Percentiles rank a stretch among this genome's conserved stretches.
Evolutionary conservation across 768 basidiomycete species (phyloP).

Genomic region (Pleurotus giganteus): DNA sequence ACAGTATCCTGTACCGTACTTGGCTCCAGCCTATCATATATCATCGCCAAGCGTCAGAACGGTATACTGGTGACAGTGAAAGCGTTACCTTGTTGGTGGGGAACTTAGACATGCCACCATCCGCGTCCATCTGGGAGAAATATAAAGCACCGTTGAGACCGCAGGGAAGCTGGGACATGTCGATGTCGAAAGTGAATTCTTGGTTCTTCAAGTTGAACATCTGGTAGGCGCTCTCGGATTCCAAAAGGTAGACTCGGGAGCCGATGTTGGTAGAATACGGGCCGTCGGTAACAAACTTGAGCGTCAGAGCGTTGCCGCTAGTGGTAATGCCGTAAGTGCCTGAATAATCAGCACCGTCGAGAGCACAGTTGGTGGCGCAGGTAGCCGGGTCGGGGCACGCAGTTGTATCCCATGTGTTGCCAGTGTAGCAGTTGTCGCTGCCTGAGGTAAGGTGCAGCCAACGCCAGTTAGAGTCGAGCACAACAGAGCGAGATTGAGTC

Average conservation of each 20-base stretch:
- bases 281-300: conserved; percentile 35
- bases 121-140: conserved; percentile 43
- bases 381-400: conserved; percentile 37
- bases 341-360: conserved; percentile 33
- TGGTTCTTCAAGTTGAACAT: conserved; percentile 39
- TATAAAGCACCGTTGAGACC: conserved; percentile 49
- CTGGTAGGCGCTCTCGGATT: conserved; percentile 29
- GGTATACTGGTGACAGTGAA: background rate
- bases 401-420: conserved; percentile 38
- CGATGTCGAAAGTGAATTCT: conserved; percentile 50
- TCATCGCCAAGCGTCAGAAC: background rate
- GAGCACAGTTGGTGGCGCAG: conserved; percentile 32
- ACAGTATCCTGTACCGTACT: conserved; percentile 47
- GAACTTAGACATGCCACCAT: conserved; percentile 38
- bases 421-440: conserved; percentile 32
- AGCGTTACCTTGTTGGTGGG: conserved; percentile 31
- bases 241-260: conserved; percentile 32
- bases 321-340: conserved; percentile 38
- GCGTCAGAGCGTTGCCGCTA: conserved; percentile 32
- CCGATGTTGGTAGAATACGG: conserved; percentile 7
- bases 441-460: conserved; percentile 30
- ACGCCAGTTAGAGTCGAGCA: conserved; percentile 45
- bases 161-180: conserved; percentile 44
- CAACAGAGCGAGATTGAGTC: conserved; percentile 23
- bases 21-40: conserved; percentile 29